Evolutionary conservation across 2,329 filamentous ascomycete species (phyloP), one percentile per base, ranked within the genome.

Genomic region (Ophiocordyceps robertsii): DNA sequence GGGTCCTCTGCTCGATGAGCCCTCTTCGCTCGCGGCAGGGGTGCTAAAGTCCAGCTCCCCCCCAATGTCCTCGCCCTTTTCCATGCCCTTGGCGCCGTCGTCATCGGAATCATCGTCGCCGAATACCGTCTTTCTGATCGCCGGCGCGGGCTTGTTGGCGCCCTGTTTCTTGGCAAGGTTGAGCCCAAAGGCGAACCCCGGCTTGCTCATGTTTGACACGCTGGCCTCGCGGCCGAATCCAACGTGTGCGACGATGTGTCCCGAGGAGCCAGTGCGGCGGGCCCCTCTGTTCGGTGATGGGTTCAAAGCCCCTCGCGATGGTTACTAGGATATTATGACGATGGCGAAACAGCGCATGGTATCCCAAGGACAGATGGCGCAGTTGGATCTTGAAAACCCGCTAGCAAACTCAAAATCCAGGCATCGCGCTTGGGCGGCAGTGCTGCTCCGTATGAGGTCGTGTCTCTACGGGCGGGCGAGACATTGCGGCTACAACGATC

Each of bases 101-200:
- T 75, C 66, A 46, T 78, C 77, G 2, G 70, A 73, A 50, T 74
- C 71, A 10, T 10, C 33, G 47, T 71, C 73, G 47, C 74, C 75
- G 50, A 84, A 78, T 47, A 77, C 68, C 1, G 70, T 63, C 53
- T 72, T 78, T 50, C 68, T 63, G 51, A 69, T 75, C 2, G 62
- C 56, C 3, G 69, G 68, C 29, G 62, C 62, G 5, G 70, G 62
- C 51, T 75, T 77, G 3, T 67, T 60, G 45, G 61, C 60, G 43
- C 61, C 62, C 2, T 68, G 56, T 58, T 81, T 84, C 54, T 77
- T 80, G 40, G 69, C 61, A 37, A 77, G 51, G 53, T 74, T 82
- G 33, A 84, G 67, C 40, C 79, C 80, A 50, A 70, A 70, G 33
- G 67, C 65, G 19, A 72, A 51, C 19, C 55, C 60, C n/a, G 67